A percentile compares a stretch with the other conserved stretches of the same genome.
These are phyloP conservation scores for Colletotrichum camelliae DNA, from an alignment of 2,329 filamentous ascomycete species.

Conservation along the genomic window DNA sequence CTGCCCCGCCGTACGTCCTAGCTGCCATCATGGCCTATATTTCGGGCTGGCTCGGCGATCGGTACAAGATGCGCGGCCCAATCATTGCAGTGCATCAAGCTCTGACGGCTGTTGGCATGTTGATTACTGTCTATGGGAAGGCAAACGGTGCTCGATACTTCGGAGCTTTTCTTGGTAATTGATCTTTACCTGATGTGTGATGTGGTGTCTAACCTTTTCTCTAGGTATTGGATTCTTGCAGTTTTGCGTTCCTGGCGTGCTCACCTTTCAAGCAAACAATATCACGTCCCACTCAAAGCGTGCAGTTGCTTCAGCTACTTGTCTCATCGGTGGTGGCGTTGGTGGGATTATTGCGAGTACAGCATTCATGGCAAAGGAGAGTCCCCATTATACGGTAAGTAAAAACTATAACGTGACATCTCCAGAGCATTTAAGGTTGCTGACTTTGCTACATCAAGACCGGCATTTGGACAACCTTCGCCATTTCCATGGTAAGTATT, in stretches of 20 bases:
- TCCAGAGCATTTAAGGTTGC: not conserved
- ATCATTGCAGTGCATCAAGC: conserved; percentile 22
- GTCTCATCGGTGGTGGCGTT: conserved; percentile 31
- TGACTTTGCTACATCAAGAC: not conserved
- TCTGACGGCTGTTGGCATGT: conserved; percentile 29
- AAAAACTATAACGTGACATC: accelerated
- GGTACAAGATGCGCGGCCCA: conserved; percentile 24
- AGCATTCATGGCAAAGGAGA: conserved; percentile 26
- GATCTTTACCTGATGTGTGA: conserved; percentile 6
- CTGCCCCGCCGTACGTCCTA: conserved; percentile 26
- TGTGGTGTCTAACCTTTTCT: not conserved
- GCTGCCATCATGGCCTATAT: conserved; percentile 23
- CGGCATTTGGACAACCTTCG: conserved; percentile 17
- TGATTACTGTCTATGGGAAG: conserved; percentile 17
- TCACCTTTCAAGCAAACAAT: conserved; percentile 36
- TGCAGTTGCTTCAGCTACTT: conserved; percentile 31
- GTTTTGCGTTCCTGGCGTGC: conserved; percentile 31
- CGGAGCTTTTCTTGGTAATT: conserved; percentile 33
- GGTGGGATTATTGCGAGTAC: conserved; percentile 27
- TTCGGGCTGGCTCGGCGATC: conserved; percentile 25
- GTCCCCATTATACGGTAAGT: conserved; percentile 24
- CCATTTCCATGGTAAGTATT: conserved; percentile 17
- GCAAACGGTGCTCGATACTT: conserved; percentile 24
- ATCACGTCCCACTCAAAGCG: conserved; percentile 34
- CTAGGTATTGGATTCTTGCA: conserved; percentile 30